Evolutionary conservation across 257 asterid genomes (phyloP).

Genomic region (Solanum paucissectum): DNA sequence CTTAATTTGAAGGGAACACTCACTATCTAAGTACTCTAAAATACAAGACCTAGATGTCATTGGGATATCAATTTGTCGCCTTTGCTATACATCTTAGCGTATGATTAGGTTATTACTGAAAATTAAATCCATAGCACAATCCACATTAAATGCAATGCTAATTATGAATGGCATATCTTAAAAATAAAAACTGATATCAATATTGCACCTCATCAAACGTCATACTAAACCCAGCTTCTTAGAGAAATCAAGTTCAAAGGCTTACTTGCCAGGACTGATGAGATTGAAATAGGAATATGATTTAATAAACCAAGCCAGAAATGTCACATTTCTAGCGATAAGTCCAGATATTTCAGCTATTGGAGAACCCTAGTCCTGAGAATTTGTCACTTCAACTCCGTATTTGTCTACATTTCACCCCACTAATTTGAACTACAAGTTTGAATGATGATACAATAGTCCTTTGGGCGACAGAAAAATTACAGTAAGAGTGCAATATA

Average conservation of each 20-base stretch:
- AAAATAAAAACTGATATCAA: not conserved
- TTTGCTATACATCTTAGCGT: not conserved
- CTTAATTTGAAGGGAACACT: not conserved
- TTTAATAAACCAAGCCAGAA: not conserved
- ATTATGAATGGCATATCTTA: not conserved
- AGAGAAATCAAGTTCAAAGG: not conserved
- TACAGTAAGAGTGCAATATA: not conserved
- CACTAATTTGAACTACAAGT: not conserved
- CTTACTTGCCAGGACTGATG: not conserved
- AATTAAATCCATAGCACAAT: not conserved
- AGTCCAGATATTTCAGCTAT: not conserved
- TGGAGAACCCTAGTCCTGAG: not conserved
- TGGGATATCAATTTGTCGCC: not conserved
- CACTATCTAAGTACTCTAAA: not conserved
- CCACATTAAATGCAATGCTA: not conserved
- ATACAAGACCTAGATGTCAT: not conserved
- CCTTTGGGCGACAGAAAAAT: not conserved
- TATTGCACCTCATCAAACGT: not conserved
- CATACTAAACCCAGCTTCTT: not conserved
- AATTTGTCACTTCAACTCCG: not conserved
- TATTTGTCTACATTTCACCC: not conserved
- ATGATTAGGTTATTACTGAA: not conserved
- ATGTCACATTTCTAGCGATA: not conserved
- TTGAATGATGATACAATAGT: not conserved
- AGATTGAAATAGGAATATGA: not conserved